Conservation (phyloP, 1,139 yeast species). For the Geotrichum klebahnii region DNA sequence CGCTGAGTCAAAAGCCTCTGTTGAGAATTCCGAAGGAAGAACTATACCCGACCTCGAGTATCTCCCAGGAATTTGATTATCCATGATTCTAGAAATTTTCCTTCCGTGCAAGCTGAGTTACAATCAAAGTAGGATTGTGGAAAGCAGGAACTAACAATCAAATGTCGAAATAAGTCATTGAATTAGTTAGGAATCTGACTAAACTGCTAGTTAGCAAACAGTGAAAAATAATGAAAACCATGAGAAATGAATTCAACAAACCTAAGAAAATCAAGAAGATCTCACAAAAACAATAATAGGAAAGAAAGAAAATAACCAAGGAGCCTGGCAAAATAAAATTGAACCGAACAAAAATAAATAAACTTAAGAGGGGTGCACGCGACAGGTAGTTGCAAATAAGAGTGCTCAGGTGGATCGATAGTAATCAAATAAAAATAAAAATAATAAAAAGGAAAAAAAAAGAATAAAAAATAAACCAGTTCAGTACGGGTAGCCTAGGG, state of each 20-base stretch:
- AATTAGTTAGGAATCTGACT: conserved; percentile 1
- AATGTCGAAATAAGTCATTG: conserved; percentile 7
- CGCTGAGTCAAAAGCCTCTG: conserved; percentile 7
- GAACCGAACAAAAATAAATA: too few species aligned
- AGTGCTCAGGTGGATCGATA: too few species aligned
- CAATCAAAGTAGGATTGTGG: conserved; percentile 8
- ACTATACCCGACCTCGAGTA: conserved; percentile 1
- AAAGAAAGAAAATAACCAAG: too few species aligned
- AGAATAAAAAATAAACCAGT: too few species aligned
- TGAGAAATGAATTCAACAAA: not conserved
- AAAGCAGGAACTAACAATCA: conserved; percentile 4
- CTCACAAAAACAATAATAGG: too few species aligned
- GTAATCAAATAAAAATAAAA: not conserved
- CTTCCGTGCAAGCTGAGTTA: conserved; percentile 1
- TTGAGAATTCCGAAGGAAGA: conserved; percentile 8
- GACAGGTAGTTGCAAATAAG: not conserved
- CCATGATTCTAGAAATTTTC: conserved; percentile 3
- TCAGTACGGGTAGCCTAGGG: too few species aligned
- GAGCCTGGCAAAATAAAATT: too few species aligned
- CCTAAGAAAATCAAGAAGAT: not conserved
- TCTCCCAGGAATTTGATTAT: conserved; percentile 1
- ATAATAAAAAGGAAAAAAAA: too few species aligned
- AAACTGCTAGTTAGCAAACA: not conserved
- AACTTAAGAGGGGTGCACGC: not conserved
- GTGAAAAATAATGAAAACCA: not conserved